Evolutionary conservation across 179 eudicot genomes (phyloP), one percentile per base, ranked within the genome.

Genomic region (Amaranthus tricolor): DNA sequence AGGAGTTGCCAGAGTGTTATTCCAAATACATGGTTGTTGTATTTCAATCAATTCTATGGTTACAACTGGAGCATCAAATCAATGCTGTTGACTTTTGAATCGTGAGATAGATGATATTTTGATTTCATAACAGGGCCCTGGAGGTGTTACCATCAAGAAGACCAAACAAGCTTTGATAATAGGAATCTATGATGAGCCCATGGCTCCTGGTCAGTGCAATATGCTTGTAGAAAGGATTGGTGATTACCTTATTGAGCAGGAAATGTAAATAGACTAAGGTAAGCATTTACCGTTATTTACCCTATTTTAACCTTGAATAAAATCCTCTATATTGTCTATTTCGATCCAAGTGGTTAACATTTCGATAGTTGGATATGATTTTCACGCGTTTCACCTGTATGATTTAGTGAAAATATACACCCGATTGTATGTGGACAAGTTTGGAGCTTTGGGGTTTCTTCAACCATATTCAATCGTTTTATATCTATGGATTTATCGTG

Each of bases 121-220:
- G 68, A 45, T 71, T 62, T 56, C 60, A n/a, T 51, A 44, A 74
- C 78, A 79, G 84, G 81, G 82, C 1, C 62, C 81, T 52, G 83
- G 83, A 59, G 85, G 85, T 47, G 81, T 80, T 5, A 79, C 77
- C 1, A 63, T 84, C 58, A 84, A 71, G 75, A 84, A 84, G 74
- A 82, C 87, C 8, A 62, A 45, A 31, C 65, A 45, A 20, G 77
- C 80, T 70, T 56, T 82, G 64, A 43, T 84, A 13, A 65, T 84
- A 31, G 87, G 87, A 68, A 66, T 84, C 14, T 80, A 82, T 57
- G 82, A 82, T 2, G 81, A 82, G 78, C 81, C 87, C 2, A 68
- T 82, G 83, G 52, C 83, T 69, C 85, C 88, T 43, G 83, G 80
- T 9, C 85, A 77, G 10, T 85, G 87, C 77, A 85, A 82, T 72